Conservation (phyloP, 805 yeast species). For the Candida multigemmis region DNA sequence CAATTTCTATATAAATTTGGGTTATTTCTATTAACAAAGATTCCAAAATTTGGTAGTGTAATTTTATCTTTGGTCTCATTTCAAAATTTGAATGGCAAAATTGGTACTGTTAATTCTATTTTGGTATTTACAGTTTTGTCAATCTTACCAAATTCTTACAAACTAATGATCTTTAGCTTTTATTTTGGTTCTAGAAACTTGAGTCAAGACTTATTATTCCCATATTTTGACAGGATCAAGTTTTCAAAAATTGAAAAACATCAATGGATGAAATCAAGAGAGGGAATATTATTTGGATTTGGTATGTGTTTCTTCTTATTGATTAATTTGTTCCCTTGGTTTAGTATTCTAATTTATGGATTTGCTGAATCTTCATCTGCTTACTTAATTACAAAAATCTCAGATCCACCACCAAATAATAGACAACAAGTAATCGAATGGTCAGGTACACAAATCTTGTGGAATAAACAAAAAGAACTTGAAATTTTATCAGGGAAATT, state of each 20-base stretch:
- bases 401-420: slow-evolving; percentile 33
- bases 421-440: slow-evolving; percentile 17
- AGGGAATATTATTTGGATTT: slow-evolving; percentile 49
- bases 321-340: slow-evolving; percentile 30
- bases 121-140: slow-evolving; percentile 24
- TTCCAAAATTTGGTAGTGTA: too few relatives aligned
- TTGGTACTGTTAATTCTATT: slow-evolving; percentile 39
- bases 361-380: slow-evolving; percentile 48
- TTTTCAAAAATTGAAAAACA: slow-evolving; percentile 31
- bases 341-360: slow-evolving; percentile 40
- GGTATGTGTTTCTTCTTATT: slow-evolving; percentile 38
- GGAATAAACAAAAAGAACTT: slow-evolving; percentile 20
- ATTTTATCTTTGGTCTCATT: slow-evolving; percentile 36
- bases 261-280: slow-evolving; percentile 44
- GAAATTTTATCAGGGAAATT: too few relatives aligned
- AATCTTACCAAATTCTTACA: slow-evolving; percentile 22
- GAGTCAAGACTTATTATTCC: slow-evolving; percentile 36
- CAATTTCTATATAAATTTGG: too few relatives aligned
- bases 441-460: slow-evolving; percentile 22
- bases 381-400: slow-evolving; percentile 42
- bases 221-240: slow-evolving; percentile 41
- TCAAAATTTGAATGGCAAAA: slow-evolving; percentile 30
- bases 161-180: slow-evolving; percentile 28
- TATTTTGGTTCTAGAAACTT: slow-evolving; percentile 40
- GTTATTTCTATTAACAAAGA: too few relatives aligned